phyloP scores from a whole-genome alignment of 495 filamentous ascomycete species.

The Platismatia glauca region DNA sequence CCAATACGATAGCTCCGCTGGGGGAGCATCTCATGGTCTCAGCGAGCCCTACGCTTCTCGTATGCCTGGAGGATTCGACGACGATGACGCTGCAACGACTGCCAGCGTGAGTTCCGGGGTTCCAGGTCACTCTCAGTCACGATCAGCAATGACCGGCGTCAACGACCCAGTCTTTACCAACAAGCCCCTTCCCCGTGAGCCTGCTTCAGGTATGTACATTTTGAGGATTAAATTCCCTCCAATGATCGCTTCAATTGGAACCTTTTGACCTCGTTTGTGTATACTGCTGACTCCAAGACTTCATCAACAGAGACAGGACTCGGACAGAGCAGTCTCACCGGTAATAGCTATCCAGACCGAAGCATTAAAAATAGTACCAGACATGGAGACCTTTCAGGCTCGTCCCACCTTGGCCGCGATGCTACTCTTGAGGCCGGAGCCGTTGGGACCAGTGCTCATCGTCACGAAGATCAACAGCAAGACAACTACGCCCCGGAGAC shows the following conservation, averaged over 20 bases:
- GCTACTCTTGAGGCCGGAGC: conserved; percentile 15
- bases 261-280: not conserved
- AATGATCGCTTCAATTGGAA: not conserved
- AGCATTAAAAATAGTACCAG: conserved; percentile 10
- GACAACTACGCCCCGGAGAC: conserved; percentile 21
- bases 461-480: not conserved
- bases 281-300: not conserved
- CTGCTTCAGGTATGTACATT: conserved; percentile 9
- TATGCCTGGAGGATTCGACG: conserved; percentile 22
- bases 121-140: conserved; percentile 26
- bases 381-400: not conserved
- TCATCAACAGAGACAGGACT: not conserved
- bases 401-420: conserved; percentile 17
- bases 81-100: conserved; percentile 31
- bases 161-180: conserved; percentile 33
- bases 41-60: conserved; percentile 17
- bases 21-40: conserved; percentile 7
- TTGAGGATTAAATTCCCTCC: not conserved
- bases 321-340: conserved; percentile 8
- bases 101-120: conserved; percentile 42
- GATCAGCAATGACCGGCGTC: conserved; percentile 25
- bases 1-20: conserved; percentile 5
- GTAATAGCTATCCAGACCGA: conserved; percentile 18
- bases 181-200: conserved; percentile 39
- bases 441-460: conserved; percentile 10